Evolutionary conservation across 2,329 filamentous ascomycete species (phyloP), one percentile per base, ranked within the genome.

Genomic region (Tothia fuscella): DNA sequence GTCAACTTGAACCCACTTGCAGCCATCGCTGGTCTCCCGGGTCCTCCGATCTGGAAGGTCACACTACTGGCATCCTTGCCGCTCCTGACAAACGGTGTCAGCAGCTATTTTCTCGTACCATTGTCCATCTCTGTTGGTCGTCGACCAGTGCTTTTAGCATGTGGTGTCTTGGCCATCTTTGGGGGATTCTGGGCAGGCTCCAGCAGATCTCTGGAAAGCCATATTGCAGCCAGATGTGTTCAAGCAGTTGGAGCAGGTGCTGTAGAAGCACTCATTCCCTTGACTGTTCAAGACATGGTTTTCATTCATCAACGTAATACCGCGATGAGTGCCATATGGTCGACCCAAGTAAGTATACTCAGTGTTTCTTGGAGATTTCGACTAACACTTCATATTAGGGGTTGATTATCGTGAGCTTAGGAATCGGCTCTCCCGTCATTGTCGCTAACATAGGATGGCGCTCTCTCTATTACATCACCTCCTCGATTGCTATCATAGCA

Each of bases 181-280:
- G 54, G 54, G 9, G 49, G 48, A 2, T 28, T 56, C n/a, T 55
- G 52, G 52, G 52, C 54, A 7, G 54, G 52, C 17, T 45, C 41
- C 36, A 55, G 52, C 39, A 34, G 45, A 21, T 50, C 47, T 13
- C 36, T 56, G 9, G 46, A 43, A 4, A 49, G 46, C 6, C 54
- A 56, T 37, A 42, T 56, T 6, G 53, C 44, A 12, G 54, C 53
- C 9, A 46, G 54, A 21, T 53, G 49, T 31, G 31, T 56, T 4
- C 54, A 56, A 34, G 54, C 48, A 7, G 32, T 56, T 6, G 54
- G 54, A 20, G 54, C 54, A 3, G 54, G 54, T 33, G 55, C 54
- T 6, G 52, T 56, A 0, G 54, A 56, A 43, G 49, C 48, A n/a
- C 44, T 56, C 41, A 51, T 56, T 9, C 54, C 54, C 2, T 52